Conservation (phyloP, 768 basidiomycete genomes). For the Amanita thiersii region DNA sequence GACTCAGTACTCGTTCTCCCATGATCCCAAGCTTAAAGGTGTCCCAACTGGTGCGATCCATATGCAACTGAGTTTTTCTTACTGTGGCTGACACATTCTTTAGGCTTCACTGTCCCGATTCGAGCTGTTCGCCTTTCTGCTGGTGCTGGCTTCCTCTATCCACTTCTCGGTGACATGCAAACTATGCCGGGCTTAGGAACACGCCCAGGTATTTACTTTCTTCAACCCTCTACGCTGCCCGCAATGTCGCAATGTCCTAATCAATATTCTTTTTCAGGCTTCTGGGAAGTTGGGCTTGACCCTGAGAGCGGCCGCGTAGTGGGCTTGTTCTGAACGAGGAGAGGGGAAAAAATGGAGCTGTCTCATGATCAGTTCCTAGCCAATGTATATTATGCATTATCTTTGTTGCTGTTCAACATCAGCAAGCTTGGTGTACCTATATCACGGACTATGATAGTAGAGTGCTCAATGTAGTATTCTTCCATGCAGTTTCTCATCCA, state of each 20-base stretch:
- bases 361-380: too few species aligned
- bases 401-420: too few species aligned
- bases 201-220: constrained; percentile 55
- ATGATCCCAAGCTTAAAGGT: constrained; percentile 85
- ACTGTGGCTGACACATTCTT: background rate
- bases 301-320: constrained; percentile 73
- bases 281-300: constrained; percentile 87
- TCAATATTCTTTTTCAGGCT: constrained; percentile 36
- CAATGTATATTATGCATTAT: too few species aligned
- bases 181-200: constrained; percentile 97
- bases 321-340: constrained; percentile 91
- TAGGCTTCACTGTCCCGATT: constrained; percentile 90
- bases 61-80: background rate
- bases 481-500: too few species aligned
- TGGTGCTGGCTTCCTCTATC: constrained; percentile 94
- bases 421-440: too few species aligned
- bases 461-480: too few species aligned
- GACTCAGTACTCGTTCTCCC: constrained; percentile 97
- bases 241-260: constrained; percentile 6
- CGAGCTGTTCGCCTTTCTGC: constrained; percentile 82
- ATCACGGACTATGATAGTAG: too few species aligned
- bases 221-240: too few species aligned
- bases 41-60: constrained; percentile 61
- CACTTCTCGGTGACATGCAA: constrained; percentile 93
- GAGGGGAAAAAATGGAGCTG: too few species aligned